Conservation (phyloP, 768 basidiomycete genomes). For the Lanmaoa pseudosensibilis region DNA sequence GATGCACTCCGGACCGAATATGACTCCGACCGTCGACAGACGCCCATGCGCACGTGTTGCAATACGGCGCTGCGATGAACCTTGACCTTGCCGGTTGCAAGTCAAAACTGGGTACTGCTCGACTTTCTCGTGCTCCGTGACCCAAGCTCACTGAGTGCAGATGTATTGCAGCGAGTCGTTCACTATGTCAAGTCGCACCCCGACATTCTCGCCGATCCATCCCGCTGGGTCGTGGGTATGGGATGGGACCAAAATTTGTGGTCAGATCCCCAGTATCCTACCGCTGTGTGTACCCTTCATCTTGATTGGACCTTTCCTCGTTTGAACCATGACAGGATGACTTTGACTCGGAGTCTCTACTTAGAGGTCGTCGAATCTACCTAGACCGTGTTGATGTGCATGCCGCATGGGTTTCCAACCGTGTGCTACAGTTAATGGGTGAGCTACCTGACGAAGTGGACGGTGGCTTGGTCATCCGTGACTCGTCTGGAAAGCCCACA, state of each 20-base stretch:
- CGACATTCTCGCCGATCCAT: constrained; percentile 50
- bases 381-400: constrained; percentile 81
- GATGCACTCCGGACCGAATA: background rate
- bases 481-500: constrained; percentile 61
- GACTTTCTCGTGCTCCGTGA: too few species aligned
- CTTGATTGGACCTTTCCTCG: constrained; percentile 7
- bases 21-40: constrained; percentile 42
- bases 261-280: constrained; percentile 64
- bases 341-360: constrained; percentile 64
- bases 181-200: constrained; percentile 58
- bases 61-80: constrained; percentile 67
- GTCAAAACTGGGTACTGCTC: constrained; percentile 54
- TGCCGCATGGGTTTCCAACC: constrained; percentile 81
- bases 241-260: constrained; percentile 95
- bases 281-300: constrained; percentile 49
- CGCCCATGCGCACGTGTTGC: constrained; percentile 76
- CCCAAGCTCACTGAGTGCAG: constrained; percentile 34
- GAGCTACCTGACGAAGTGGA: constrained; percentile 61
- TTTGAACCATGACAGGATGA: constrained; percentile 52
- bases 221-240: constrained; percentile 77
- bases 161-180: constrained; percentile 62
- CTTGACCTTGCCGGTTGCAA: constrained; percentile 59
- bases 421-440: constrained; percentile 63
- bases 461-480: constrained; percentile 76
- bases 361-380: constrained; percentile 69